Base-by-base conservation (phyloP, 805 yeast species). In the Brettanomyces bruxellensis region DNA sequence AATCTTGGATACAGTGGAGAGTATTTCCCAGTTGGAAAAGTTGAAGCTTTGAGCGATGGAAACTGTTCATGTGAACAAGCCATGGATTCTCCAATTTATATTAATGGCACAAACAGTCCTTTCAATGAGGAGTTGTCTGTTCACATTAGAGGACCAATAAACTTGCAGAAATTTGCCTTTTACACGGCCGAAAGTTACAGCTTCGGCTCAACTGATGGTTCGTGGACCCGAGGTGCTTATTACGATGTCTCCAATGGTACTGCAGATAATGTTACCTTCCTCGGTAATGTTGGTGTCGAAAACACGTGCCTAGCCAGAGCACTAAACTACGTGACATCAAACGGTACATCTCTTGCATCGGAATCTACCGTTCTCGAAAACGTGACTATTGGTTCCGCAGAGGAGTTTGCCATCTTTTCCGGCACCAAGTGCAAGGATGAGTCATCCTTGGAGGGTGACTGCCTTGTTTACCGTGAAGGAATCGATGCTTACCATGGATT, bases 101-200 rank as follows among this genome's bases (percentile, higher is more conserved):
- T 79, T 52, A 64, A 72, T 8, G 91, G 91, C 24, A 47, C 76
- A 23, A 76, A 81, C 56, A 65, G 88, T 25, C 93, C 93, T 5
- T 59, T 83, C 37, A 67, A 82, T 59, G 81, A 75, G 53, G 89
- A 79, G 59, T 68, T 84, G 25, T 79, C 88, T 4, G 87, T 84
- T 13, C 93, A 84, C 60, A 77, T 84, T 61, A 75, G 93, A 66
- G 93, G 93, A 40, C 93, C 93, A 8, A 60, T 84, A 49, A 66
- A 72, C 13, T 68, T 84, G 56, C 62, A 66, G 49, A 72, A 76
- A 55, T 84, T 83, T 58, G 90, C 79, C 4, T 79, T 67, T 53
- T 84, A 80, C 58, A 69, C 70, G n/a, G 54, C 80, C 13, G 67
- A 68, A 3, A 58, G 65, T 28, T 79, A 68, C 52, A 55, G 52